Conservation (phyloP, 768 basidiomycete species). For the Rhodotorula diobovata region DNA sequence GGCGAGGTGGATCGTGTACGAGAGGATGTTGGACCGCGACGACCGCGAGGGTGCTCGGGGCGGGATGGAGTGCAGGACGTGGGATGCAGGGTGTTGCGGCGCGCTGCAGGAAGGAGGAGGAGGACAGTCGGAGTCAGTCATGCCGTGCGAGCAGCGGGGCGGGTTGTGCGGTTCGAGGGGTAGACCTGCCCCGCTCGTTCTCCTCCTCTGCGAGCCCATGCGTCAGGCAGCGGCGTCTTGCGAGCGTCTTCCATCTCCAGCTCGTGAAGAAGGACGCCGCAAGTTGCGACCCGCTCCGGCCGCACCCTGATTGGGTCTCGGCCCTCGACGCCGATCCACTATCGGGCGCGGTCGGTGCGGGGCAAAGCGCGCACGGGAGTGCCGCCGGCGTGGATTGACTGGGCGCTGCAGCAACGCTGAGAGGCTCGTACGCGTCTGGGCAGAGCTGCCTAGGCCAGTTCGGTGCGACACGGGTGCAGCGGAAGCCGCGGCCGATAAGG, state of each 20-base stretch:
- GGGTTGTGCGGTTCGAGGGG: too few relatives aligned
- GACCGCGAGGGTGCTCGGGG: conserved; percentile 38
- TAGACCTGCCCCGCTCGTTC: too few relatives aligned
- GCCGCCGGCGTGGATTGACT: too few relatives aligned
- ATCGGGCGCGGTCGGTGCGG: not conserved
- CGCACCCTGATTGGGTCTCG: not conserved
- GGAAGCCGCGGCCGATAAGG: not conserved
- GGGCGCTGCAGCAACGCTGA: too few relatives aligned
- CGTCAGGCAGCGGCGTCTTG: too few relatives aligned
- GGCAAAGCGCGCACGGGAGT: too few relatives aligned
- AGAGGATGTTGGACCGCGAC: conserved; percentile 38
- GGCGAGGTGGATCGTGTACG: conserved; percentile 38
- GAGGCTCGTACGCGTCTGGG: too few relatives aligned
- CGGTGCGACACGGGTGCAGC: not conserved
- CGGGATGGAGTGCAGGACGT: conserved; percentile 36
- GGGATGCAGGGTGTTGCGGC: conserved; percentile 39
- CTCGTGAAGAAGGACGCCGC: not conserved
- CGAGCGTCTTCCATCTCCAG: too few relatives aligned
- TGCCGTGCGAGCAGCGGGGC: not conserved
- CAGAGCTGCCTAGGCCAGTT: too few relatives aligned
- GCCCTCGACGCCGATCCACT: too few relatives aligned
- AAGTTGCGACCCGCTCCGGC: not conserved
- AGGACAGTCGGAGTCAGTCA: not conserved
- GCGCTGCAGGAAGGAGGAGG: conserved; percentile 6
- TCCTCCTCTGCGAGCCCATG: too few relatives aligned